Conservation (phyloP, 73 alveolate genomes). For the Paramecium caudatum region DNA sequence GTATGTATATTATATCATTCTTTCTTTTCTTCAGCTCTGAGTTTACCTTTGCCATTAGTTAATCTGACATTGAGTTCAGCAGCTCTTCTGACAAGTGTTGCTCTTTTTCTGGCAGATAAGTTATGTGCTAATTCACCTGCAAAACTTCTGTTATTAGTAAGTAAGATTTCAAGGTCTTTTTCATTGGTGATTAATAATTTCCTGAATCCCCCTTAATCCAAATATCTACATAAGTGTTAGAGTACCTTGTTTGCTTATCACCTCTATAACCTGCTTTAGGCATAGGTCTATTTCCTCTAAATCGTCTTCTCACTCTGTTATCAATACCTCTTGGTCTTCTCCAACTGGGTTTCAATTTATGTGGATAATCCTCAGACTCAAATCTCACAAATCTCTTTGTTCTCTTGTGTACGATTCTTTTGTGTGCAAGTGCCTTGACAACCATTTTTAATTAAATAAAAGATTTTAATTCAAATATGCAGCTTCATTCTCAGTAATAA, state of each 20-base stretch:
- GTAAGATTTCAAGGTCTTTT: conserved; percentile 96
- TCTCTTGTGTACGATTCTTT: conserved; percentile 73
- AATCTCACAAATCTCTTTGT: conserved; percentile 75
- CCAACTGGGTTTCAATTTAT: conserved; percentile 89
- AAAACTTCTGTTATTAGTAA: conserved; percentile 98
- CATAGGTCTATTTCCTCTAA: conserved; percentile 94
- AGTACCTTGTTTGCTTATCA: conserved; percentile 89
- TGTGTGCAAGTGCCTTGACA: conserved; percentile 72
- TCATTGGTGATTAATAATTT: conserved; percentile 93
- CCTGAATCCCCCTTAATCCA: conserved; percentile 95
- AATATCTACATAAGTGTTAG: conserved; percentile 69
- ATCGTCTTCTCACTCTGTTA: conserved; percentile 98
- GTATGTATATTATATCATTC: conserved; percentile 1
- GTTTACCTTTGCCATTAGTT: conserved; percentile 94
- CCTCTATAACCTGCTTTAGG: conserved; percentile 98
- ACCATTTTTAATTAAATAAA: conserved; percentile 74
- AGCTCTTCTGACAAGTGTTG: conserved; percentile 95
- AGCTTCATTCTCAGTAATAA: conserved; percentile 28
- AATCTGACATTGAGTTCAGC: conserved; percentile 95
- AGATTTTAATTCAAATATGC: conserved; percentile 58
- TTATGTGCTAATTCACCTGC: conserved; percentile 97
- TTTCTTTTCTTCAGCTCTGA: conserved; percentile 84
- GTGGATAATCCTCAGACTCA: conserved; percentile 75
- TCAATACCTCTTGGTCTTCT: conserved; percentile 99
- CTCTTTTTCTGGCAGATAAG: conserved; percentile 95